Evolutionary conservation across 768 basidiomycete genomes (phyloP), one percentile per base, ranked within the genome.

Genomic region (Macrolepiota dolichaula): DNA sequence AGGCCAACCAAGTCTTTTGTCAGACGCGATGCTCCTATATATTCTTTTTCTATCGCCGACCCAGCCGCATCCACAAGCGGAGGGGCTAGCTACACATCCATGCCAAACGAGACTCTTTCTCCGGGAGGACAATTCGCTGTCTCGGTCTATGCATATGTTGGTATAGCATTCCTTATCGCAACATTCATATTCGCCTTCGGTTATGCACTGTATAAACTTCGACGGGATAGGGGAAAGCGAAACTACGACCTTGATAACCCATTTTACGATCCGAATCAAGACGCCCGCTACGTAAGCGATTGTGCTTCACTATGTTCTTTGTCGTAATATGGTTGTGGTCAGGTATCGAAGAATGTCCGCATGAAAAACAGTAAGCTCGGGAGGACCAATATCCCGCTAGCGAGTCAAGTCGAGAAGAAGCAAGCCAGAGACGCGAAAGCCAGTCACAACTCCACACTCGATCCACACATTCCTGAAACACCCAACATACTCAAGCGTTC

Each of bases 131-230:
- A 53, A 35, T 52, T 72, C 24, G 66, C 64, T 4, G 37, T 72
- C 42, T 32, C 29, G 7, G 29, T 32, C 7, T 32, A 32, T 32
- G 29, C 29, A 32, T 32, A 32, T 7, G 29, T 32, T 32, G 29
- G 29, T 32, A 32, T 32, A 32, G 29, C 29, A 32, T 32, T 32
- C 29, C 29, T 32, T 32, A 32, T 32, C 29, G 29, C 29, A n/a
- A 65, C 69, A 11, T 49, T 68, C 15, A 17, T 70, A 4, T 60
- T 64, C 11, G 66, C 67, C 15, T 46, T 71, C 24, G 57, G 62
- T 9, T 72, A 68, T 29, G 59, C 59, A 22, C 4, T 40, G 13
- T 59, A 51, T 42, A 42, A 44, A 46, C 9, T 59, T 40, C 51
- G 29, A 11, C 51, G 40, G 27, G 59, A 59, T 37, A 44, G 59